These are phyloP conservation scores for Stylonectria norvegica DNA, from an alignment of 2,329 filamentous ascomycete species.

Conservation along the genomic window DNA sequence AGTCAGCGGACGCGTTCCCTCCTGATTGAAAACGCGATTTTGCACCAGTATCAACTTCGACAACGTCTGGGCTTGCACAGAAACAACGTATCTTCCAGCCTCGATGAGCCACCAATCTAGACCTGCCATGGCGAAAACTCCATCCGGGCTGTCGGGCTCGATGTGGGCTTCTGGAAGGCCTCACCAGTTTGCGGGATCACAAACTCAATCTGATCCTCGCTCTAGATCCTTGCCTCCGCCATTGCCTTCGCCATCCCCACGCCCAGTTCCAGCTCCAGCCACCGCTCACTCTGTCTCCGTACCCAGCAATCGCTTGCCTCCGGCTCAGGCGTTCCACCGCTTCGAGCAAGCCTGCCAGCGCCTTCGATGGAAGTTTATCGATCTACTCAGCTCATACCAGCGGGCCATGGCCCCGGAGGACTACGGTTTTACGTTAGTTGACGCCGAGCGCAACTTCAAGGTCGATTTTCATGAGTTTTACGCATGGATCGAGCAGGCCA, in stretches of 20 bases:
- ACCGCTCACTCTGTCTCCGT: no score
- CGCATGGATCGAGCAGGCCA: slow-evolving; percentile 65
- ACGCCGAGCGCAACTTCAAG: slow-evolving; percentile 69
- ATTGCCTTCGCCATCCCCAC: not conserved
- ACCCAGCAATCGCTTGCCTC: slow-evolving; percentile 23
- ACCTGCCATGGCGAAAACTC: slow-evolving; percentile 14
- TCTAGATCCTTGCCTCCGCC: slow-evolving; percentile 8
- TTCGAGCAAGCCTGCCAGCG: slow-evolving; percentile 60
- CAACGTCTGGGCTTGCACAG: no score
- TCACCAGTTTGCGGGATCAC: slow-evolving; percentile 2
- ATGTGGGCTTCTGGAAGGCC: slow-evolving; percentile 24
- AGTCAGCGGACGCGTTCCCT: no score
- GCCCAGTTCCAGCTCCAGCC: slow-evolving; percentile 2
- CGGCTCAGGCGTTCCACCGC: slow-evolving; percentile 47
- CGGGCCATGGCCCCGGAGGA: slow-evolving; percentile 42
- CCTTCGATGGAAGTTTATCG: slow-evolving; percentile 61
- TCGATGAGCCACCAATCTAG: no score
- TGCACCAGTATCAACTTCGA: no score
- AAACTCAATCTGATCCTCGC: slow-evolving; percentile 13
- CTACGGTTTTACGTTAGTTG: slow-evolving; percentile 35
- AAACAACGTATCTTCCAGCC: no score
- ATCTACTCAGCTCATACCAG: slow-evolving; percentile 55
- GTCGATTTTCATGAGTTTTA: slow-evolving; percentile 77
- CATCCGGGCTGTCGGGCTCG: slow-evolving; percentile 19
- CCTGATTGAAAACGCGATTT: no score